A percentile compares a stretch with the other conserved stretches of the same genome.
phyloP scores from a whole-genome alignment of 1,284 basidiomycete genomes.

The Ustilago xerochloae region DNA sequence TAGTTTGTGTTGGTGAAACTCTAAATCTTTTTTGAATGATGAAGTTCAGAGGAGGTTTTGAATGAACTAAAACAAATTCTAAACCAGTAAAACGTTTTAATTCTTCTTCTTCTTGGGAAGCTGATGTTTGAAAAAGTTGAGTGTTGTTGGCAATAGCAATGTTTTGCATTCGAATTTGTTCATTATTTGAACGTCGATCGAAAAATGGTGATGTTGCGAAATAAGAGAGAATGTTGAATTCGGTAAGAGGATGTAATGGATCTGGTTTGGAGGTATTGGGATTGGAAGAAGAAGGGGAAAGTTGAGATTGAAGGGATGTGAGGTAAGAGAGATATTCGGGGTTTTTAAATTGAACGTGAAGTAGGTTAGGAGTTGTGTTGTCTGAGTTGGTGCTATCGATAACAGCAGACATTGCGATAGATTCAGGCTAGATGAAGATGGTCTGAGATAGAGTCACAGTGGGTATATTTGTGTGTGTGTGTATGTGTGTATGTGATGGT shows the following conservation, averaged over 20 bases:
- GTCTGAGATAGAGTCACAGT: too few species aligned
- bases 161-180: slow-evolving; percentile 67
- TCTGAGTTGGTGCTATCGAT: too few species aligned
- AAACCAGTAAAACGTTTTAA: slow-evolving; percentile 58
- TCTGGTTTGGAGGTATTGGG: slow-evolving; percentile 11
- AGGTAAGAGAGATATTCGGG: slow-evolving; percentile 60
- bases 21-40: slow-evolving; percentile 55
- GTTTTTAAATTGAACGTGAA: slow-evolving; percentile 62
- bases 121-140: slow-evolving; percentile 5
- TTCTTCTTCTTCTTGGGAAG: slow-evolving; percentile 50
- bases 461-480: too few species aligned
- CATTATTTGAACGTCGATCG: slow-evolving; percentile 62
- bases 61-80: slow-evolving; percentile 61
- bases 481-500: not conserved
- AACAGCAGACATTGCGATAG: too few species aligned
- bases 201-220: slow-evolving; percentile 64
- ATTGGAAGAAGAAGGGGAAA: not conserved
- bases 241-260: slow-evolving; percentile 38
- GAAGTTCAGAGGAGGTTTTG: slow-evolving; percentile 47
- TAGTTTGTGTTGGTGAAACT: slow-evolving; percentile 18
- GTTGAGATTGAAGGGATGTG: slow-evolving; percentile 37
- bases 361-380: slow-evolving; percentile 39
- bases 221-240: slow-evolving; percentile 60
- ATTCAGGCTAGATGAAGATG: too few species aligned
- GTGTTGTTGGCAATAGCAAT: slow-evolving; percentile 42